Evolutionary conservation across 306 rosid species (phyloP), one percentile per base, ranked within the genome.

Genomic region (Ormosia emarginata): DNA sequence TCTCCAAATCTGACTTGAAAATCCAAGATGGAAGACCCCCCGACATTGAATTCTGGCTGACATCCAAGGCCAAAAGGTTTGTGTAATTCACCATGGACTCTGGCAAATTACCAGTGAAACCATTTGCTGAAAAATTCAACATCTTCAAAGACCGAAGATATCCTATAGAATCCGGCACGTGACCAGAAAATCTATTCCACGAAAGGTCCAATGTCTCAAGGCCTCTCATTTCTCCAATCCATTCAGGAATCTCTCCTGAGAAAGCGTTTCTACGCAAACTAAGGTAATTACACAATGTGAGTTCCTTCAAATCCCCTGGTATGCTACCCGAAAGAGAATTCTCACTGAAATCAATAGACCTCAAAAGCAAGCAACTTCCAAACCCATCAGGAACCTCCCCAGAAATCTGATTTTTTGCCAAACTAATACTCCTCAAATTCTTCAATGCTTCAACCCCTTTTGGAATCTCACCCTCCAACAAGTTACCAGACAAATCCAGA

Each of bases 351-450:
- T 96, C 98, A 85, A 96, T 57, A 59, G 91, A 92, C 89, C 97
- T 90, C 90, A 93, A 85, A 79, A 93, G 97, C 85, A 86, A 88
- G 75, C 97, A 96, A 81, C 92, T 91, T 75, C 99, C 98, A 81
- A 93, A 90, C 3, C 92, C 98, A 78, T 80, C 82, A 0, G 97
- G 98, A 56, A 96, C 81, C 79, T 44, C 62, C 67, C 99, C 99
- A 13, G 91, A 85, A 77, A 96, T 76, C 68, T 78, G 88, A 81
- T 96, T 96, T 72, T 77, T 92, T 2, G 88, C 89, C 81, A 96
- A 79, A 79, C 78, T 88, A 75, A 96, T 6, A 6, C 84, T 90
- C 71, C 99, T 64, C 87, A 96, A 73, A 80, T 90, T 96, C 81
- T 90, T 92, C 91, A 91, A 14, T 0, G 84, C 91, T 37, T 63